Base-by-base conservation (phyloP, 352 stramenopile genomes). In the Pythium guiyangense region DNA sequence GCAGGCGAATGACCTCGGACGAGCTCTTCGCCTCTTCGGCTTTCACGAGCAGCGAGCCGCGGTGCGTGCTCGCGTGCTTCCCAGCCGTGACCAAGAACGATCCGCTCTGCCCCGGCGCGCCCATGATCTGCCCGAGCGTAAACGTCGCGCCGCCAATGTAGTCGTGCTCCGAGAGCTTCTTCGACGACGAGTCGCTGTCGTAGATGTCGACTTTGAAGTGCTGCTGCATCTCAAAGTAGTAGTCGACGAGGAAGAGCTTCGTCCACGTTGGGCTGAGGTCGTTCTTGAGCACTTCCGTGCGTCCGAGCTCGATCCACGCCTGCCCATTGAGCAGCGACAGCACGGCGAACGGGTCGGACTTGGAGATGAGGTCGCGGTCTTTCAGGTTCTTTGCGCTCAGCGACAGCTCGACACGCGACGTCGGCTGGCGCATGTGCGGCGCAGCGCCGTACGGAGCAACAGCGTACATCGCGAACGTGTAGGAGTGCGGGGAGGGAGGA, bases 271-370 rank as follows among this genome's bases (percentile, higher is more conserved):
- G 90, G 66, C 92, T 86, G 42, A 85, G 52, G 49, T 83, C 71
- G 53, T 94, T 75, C 49, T 86, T 82, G 48, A 94, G 69, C 15
- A 79, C 64, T 64, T 97, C 88, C 5, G 88, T 97, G 54, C 83
- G 64, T 22, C 75, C 86, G 5, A 96, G 52, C 64, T 88, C 59
- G 44, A 71, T 67, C 84, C 86, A 96, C n/a, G 54, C 61, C 37
- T 66, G 60, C 51, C 77, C 72, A 50, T 88, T 80, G 11, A 57
- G 63, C 34, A 75, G 43, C 63, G 69, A 86, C 52, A 88, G 64
- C 10, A 88, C 64, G 22, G 73, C 79, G 71, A 97, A 97, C 4
- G 88, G 82, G 64, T 97, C 87, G 14, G 84, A 93, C 64, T 94
- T 90, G 51, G 79, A 90, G 52, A 97, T 70, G 25, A 92, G 59